These are phyloP conservation scores for Rubia yunnanensis DNA, from an alignment of 257 asterid genomes.

Conservation along the genomic window DNA sequence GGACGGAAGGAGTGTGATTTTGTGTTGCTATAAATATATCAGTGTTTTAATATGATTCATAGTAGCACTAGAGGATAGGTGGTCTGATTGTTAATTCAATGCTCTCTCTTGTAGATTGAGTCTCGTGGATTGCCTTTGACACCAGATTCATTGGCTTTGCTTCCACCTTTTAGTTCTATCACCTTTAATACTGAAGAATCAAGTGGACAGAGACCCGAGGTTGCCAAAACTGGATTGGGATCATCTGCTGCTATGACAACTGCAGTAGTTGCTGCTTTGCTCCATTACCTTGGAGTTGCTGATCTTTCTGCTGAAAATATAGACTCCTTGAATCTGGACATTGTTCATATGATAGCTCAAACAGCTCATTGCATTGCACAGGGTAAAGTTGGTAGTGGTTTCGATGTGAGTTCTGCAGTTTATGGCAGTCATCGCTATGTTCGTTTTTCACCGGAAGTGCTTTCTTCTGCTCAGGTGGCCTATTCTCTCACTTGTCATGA, in stretches of 20 bases:
- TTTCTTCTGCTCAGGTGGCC: constrained; percentile 84
- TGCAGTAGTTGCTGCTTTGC: constrained; percentile 90
- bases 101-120: constrained; percentile 56
- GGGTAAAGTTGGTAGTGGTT: constrained; percentile 99
- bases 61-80: not conserved
- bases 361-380: constrained; percentile 98
- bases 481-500: constrained; percentile 5
- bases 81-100: constrained; percentile 9
- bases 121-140: constrained; percentile 73
- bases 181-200: constrained; percentile 76
- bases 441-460: constrained; percentile 84
- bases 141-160: constrained; percentile 84
- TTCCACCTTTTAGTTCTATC: constrained; percentile 83
- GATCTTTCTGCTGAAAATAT: constrained; percentile 44
- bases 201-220: constrained; percentile 78
- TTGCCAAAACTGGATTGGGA: constrained; percentile 98
- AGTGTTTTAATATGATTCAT: not conserved
- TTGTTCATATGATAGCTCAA: constrained; percentile 86
- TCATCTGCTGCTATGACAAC: constrained; percentile 99
- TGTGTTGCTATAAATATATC: not conserved
- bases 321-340: constrained; percentile 39
- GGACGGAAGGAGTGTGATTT: too few relatives aligned
- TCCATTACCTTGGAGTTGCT: constrained; percentile 82
- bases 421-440: constrained; percentile 91
- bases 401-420: constrained; percentile 98